phyloP scores from a whole-genome alignment of 371 early-diverging fungal genomes.

The Mucor saturninus region DNA sequence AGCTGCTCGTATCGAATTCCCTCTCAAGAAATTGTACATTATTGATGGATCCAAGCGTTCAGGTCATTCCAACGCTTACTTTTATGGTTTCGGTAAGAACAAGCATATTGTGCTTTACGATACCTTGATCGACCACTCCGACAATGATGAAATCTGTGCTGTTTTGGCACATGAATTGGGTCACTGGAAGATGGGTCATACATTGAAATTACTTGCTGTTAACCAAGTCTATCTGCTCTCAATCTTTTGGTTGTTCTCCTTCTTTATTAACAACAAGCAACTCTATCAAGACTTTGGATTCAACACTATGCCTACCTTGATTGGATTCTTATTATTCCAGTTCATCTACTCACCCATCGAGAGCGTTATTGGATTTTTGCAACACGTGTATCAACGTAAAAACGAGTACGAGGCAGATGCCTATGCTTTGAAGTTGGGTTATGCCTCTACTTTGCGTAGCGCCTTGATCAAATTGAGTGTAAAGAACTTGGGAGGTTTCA shows the following conservation, averaged over 20 bases:
- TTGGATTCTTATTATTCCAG: conserved; percentile 90
- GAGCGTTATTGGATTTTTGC: conserved; percentile 72
- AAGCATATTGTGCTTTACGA: conserved; percentile 98
- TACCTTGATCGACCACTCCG: conserved; percentile 89
- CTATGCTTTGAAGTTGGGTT: conserved; percentile 91
- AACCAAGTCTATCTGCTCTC: conserved; percentile 79
- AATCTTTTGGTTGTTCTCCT: conserved; percentile 87
- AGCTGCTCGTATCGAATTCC: conserved; percentile 88
- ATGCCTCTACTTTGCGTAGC: conserved; percentile 74
- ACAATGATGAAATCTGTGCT: conserved; percentile 90
- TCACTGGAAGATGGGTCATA: conserved; percentile 94
- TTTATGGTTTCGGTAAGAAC: conserved; percentile 95
- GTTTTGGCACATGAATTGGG: conserved; percentile 97
- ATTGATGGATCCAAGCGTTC: conserved; percentile 97
- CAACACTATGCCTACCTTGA: conserved; percentile 72
- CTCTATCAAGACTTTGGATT: conserved; percentile 92
- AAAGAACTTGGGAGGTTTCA: conserved; percentile 90
- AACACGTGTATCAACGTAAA: conserved; percentile 83
- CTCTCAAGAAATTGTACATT: conserved; percentile 93
- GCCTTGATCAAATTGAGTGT: conserved; percentile 91
- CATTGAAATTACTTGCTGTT: conserved; percentile 73
- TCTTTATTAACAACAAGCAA: conserved; percentile 68
- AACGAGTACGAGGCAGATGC: conserved; percentile 97
- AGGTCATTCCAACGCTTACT: conserved; percentile 97
- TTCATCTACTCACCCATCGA: conserved; percentile 83